Base-by-base conservation (phyloP, 345 rosid species). In the Barbarea vulgaris region DNA sequence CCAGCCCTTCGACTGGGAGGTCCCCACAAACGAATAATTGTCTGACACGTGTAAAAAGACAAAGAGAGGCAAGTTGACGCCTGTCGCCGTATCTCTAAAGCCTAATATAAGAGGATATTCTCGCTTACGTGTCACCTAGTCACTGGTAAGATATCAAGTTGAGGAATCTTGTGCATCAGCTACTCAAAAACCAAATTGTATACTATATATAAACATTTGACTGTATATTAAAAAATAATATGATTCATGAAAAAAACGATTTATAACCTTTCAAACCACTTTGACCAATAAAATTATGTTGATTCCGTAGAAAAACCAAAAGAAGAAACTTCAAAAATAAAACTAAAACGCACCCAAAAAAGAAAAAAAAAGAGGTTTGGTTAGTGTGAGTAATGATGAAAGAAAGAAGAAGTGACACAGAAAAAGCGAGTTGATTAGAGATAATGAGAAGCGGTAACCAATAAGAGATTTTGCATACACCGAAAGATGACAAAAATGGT, bases 61-160 rank as follows among this genome's bases (percentile, higher is more conserved):
- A 69, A 47, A 7, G 1, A 25, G 34, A 59, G 50, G 50, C 27
- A 48, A 60, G 67, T 47, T 21, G 74, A 70, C 64, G n/a, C n/a
- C n/a, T n/a, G n/a, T n/a, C 59, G 34, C 7, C 57, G 37, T 47
- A 59, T 59, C 50, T 58, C 5, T 9, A 59, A 24, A 57, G 66
- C 22, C 22, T 19, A 19, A 1, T 9, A 5, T 5, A 30, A 34
- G 30, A 60, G 68, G 69, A 73, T 73, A 64, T 64, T 53, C 34
- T 64, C n/a, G 64, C 70, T 64, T 53, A 42, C 64, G 70, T 73
- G 77, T 13, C 12, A 72, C 5, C 48, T 63, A 3, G 36, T 64
- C 46, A 64, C 22, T 73, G 24, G 63, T 63, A 5, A 8, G 24
- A 44, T 47, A 71, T 59, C 48, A 28, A 8, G 1, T 41, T 11